A percentile compares a stretch with the other conserved stretches of the same genome.
Conservation (phyloP, 345 rosid species). For the Viola odorata region DNA sequence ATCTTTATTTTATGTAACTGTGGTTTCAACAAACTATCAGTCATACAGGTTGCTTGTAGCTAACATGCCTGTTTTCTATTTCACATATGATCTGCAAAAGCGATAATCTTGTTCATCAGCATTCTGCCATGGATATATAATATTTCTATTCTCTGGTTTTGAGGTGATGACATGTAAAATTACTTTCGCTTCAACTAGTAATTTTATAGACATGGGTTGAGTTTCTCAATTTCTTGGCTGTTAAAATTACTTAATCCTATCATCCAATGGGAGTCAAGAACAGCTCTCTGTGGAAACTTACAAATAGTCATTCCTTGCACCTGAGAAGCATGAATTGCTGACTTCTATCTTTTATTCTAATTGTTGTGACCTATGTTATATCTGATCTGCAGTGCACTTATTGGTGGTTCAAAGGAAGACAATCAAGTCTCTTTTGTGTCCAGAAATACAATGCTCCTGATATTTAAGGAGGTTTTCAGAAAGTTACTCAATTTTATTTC, state of each 20-base stretch:
- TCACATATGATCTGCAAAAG: too few relatives aligned
- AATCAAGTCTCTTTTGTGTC: slow-evolving; percentile 47
- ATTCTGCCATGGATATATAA: too few relatives aligned
- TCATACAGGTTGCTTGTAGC: too few relatives aligned
- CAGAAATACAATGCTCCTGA: slow-evolving; percentile 41
- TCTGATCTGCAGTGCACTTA: slow-evolving; percentile 57
- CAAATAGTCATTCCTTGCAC: neutral
- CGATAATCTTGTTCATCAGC: too few relatives aligned
- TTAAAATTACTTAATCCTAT: neutral
- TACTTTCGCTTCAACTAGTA: neutral
- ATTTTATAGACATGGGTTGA: neutral
- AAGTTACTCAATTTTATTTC: slow-evolving; percentile 48
- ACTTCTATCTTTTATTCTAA: neutral
- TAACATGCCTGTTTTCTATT: too few relatives aligned
- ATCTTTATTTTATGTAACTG: too few relatives aligned
- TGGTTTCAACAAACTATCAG: too few relatives aligned
- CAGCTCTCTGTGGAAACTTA: too few relatives aligned
- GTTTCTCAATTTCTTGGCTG: neutral
- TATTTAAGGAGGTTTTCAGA: slow-evolving; percentile 42
- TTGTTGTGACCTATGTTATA: slow-evolving; percentile 13
- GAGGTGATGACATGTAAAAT: neutral
- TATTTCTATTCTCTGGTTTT: neutral
- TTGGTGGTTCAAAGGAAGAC: slow-evolving; percentile 64
- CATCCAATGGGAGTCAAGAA: neutral
- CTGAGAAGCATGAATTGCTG: neutral